Evolutionary conservation across 371 early-diverging fungal genomes (phyloP).

Genomic region (Fennellomyces sp.): DNA sequence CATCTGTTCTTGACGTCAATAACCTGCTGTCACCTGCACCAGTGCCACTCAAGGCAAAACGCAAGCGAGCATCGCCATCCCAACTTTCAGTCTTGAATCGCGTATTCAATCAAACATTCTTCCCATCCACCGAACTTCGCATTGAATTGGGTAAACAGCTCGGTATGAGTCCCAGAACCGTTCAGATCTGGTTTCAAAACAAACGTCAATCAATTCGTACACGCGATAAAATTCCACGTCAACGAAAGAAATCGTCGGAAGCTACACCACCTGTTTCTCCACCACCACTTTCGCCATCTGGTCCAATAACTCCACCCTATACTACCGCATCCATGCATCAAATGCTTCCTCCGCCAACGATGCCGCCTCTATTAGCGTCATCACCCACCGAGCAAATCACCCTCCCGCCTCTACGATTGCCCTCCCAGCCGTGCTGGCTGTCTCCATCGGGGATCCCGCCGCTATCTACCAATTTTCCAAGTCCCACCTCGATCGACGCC

Average conservation of each 20-base stretch:
- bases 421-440: not conserved
- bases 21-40: not conserved
- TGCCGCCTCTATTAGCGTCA: not conserved
- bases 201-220: constrained; percentile 62
- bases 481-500: not conserved
- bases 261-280: not conserved
- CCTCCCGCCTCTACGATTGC: not conserved
- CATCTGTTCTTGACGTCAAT: not conserved
- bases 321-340: not conserved
- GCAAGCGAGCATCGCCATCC: constrained; percentile 28
- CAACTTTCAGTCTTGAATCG: constrained; percentile 44
- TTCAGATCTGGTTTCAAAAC: constrained; percentile 95
- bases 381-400: not conserved
- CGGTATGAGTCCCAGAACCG: constrained; percentile 73
- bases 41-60: constrained; percentile 4
- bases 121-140: constrained; percentile 68
- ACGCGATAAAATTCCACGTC: constrained; percentile 17
- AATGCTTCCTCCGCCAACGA: not conserved
- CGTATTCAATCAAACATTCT: constrained; percentile 50
- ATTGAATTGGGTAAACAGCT: constrained; percentile 76
- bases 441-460: not conserved
- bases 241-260: not conserved
- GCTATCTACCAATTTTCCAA: not conserved
- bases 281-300: not conserved
- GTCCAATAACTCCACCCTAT: not conserved